A percentile compares a stretch with the other conserved stretches of the same genome.
Conservation (phyloP, 352 stramenopile species). For the Elongisporangium prolatum region DNA sequence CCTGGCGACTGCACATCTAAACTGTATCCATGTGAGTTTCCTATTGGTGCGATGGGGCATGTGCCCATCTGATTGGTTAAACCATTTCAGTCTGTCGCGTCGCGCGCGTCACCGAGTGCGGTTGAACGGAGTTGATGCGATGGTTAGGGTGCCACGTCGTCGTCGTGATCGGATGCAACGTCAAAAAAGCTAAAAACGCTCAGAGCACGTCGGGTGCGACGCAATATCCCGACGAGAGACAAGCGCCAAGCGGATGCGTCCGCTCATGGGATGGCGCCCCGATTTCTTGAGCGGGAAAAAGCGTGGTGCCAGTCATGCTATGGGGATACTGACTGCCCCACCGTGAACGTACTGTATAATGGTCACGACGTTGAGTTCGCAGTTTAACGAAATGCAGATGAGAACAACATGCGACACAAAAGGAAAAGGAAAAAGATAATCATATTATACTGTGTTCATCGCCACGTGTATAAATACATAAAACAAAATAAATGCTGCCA, state of each 20-base stretch:
- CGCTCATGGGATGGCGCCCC: background rate
- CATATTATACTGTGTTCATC: background rate
- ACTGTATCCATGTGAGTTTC: background rate
- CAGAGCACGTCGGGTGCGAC: background rate
- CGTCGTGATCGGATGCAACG: background rate
- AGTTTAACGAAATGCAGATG: no score
- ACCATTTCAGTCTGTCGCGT: slow-evolving; percentile 15
- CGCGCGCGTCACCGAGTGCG: slow-evolving; percentile 25
- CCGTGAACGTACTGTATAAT: background rate
- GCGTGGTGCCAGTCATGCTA: background rate
- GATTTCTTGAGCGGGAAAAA: background rate
- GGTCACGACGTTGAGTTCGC: no score
- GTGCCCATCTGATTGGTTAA: slow-evolving; percentile 1
- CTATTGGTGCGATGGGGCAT: background rate
- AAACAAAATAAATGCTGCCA: background rate
- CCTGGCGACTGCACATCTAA: background rate
- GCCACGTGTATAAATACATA: background rate
- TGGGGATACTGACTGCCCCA: background rate
- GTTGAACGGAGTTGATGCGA: slow-evolving; percentile 15
- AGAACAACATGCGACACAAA: no score
- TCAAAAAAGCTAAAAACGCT: background rate
- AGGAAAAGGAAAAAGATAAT: background rate
- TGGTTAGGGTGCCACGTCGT: background rate
- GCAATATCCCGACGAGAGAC: background rate
- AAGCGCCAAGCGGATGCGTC: background rate